Evolutionary conservation across 2,329 filamentous ascomycete species (phyloP).

Genomic region (Teratosphaeria gauchensis): DNA sequence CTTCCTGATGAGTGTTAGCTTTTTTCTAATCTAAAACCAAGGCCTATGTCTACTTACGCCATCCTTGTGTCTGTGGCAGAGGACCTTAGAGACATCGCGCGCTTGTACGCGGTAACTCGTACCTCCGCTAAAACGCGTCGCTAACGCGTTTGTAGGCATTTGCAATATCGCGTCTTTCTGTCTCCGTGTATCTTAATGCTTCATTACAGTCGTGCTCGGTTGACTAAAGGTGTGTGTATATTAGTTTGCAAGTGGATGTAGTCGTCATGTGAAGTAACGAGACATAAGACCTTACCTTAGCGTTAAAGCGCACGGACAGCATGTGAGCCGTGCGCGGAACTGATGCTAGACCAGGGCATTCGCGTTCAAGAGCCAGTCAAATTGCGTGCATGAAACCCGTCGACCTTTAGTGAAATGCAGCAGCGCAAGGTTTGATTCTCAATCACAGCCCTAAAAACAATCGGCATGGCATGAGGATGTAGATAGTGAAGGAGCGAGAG

Average conservation of each 20-base stretch:
- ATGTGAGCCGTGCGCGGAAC: not conserved
- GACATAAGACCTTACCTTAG: not conserved
- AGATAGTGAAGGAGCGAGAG: no score
- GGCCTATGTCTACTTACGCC: conserved; percentile 13
- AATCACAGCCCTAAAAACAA: no score
- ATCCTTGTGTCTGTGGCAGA: conserved; percentile 18
- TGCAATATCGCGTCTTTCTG: not conserved
- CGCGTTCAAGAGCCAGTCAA: not conserved
- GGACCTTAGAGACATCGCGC: conserved; percentile 15
- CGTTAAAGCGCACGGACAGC: not conserved
- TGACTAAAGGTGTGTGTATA: not conserved
- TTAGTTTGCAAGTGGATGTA: not conserved
- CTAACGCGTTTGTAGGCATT: not conserved
- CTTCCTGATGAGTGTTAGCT: conserved; percentile 15
- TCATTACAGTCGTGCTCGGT: not conserved
- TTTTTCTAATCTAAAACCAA: not conserved
- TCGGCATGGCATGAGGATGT: no score
- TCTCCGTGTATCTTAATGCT: not conserved
- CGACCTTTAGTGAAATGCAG: no score
- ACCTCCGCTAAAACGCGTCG: conserved; percentile 6
- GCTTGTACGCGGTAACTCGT: conserved; percentile 12
- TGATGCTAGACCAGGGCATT: not conserved
- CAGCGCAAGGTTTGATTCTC: no score
- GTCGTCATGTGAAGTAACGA: not conserved
- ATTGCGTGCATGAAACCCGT: not conserved